phyloP scores from a whole-genome alignment of 2,329 filamentous ascomycete species.

The Colletotrichum chlorophyti region DNA sequence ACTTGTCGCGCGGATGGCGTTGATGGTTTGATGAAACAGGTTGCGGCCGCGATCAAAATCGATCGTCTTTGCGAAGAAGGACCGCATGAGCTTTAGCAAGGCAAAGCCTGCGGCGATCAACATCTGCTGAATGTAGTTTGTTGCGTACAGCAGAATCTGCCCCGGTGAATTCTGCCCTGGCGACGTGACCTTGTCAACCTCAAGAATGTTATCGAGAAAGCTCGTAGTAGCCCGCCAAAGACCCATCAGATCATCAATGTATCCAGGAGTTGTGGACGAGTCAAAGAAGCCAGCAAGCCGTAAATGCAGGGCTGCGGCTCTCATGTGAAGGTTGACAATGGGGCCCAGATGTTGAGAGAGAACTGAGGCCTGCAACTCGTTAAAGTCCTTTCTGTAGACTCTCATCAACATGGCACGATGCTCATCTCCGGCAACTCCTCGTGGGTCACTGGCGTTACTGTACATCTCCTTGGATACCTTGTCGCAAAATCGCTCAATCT shows the following conservation, averaged over 20 bases:
- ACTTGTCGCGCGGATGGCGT: conserved; percentile 74
- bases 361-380: conserved; percentile 67
- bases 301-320: conserved; percentile 77
- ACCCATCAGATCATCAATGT: conserved; percentile 76
- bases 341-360: conserved; percentile 64
- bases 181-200: conserved; percentile 56
- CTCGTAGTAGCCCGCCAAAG: conserved; percentile 75
- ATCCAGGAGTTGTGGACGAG: conserved; percentile 73
- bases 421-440: conserved; percentile 72
- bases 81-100: conserved; percentile 78
- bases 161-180: conserved; percentile 53
- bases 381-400: conserved; percentile 70
- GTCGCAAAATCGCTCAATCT: conserved; percentile 78
- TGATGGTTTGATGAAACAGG: conserved; percentile 75
- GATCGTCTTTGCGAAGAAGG: conserved; percentile 76
- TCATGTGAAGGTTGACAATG: conserved; percentile 70
- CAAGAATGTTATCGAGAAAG: conserved; percentile 72
- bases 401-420: conserved; percentile 71
- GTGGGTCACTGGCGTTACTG: conserved; percentile 76
- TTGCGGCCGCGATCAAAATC: conserved; percentile 71
- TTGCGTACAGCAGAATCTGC: conserved; percentile 69
- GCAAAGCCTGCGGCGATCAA: conserved; percentile 82
- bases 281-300: conserved; percentile 84
- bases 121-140: conserved; percentile 85
- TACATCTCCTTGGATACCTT: conserved; percentile 83